Base-by-base conservation (phyloP, 2,329 filamentous ascomycete genomes). In the Pseudogymnoascus sp. region DNA sequence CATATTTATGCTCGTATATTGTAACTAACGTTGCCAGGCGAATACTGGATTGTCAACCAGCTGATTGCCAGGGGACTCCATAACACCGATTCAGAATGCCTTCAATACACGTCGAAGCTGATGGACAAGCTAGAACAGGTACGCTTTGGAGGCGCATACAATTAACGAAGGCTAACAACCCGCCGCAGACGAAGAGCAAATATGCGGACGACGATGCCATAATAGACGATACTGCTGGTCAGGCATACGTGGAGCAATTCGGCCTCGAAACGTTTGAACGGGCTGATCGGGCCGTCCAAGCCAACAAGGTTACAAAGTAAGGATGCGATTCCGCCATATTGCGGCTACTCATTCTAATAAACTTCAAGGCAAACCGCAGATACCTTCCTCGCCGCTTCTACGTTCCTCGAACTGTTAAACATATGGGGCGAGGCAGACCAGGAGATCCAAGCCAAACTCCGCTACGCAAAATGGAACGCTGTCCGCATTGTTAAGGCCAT, bases 391-490 rank as follows among this genome's bases (percentile, higher is more conserved):
- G 94, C 95, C 1, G 91, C 94, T 0, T 88, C 91, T 0, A 96
- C 92, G 0, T 97, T 99, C 74, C 86, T 97, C 70, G 91, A 97
- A 68, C 80, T 97, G 4, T 83, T 91, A 62, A 87, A 87, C 66
- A 89, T 96, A 70, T 99, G 93, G 92, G 88, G 86, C 5, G 76
- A 84, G 0, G 78, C 87, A 9, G 90, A 96, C 35, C 76, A 83
- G 0, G 92, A 97, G 71, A 85, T 87, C 19, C 81, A 86, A 39
- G 84, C 91, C 62, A 97, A 96, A 79, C 91, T 93, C 76, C 97
- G 95, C 74, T 99, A 91, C 73, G 92, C 93, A 42, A 99, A 97
- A 75, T 99, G 91, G 82, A 95, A 97, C 74, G 92, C 93, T 2
- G 79, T 93, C 36, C 85, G 94, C 63, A 99, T 99, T 71, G 81